Percentiles rank a stretch among this genome's conserved stretches.
Conservation (phyloP, 768 basidiomycete genomes). For the Pisolithus tinctorius region DNA sequence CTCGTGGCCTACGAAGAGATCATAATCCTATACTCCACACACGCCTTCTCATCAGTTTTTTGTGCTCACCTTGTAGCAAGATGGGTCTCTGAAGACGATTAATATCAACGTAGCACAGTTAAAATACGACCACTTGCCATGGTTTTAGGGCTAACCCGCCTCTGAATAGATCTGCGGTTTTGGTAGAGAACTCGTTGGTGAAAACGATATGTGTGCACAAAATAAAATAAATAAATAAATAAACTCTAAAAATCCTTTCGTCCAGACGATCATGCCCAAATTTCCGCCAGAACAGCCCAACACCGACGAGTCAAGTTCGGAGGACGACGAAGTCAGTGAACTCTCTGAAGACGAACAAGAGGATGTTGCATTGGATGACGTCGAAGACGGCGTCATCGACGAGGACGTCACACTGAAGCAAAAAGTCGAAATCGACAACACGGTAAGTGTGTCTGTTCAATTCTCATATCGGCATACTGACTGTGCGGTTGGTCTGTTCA, state of each 20-base stretch:
- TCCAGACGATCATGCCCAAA: neutral
- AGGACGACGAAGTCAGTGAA: constrained; percentile 6
- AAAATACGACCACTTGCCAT: neutral
- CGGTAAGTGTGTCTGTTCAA: constrained; percentile 36
- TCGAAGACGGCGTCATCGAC: constrained; percentile 55
- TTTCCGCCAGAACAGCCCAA: constrained; percentile 7
- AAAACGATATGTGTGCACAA: neutral
- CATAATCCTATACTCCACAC: constrained; percentile 8
- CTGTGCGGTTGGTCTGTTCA: neutral
- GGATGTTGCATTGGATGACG: constrained; percentile 59
- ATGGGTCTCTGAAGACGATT: constrained; percentile 52
- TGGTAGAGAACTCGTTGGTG: neutral
- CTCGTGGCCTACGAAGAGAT: constrained; percentile 69
- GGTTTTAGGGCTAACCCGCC: neutral
- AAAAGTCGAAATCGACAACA: constrained; percentile 69
- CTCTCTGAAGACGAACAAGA: constrained; percentile 19
- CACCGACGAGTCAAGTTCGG: constrained; percentile 7
- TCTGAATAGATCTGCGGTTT: neutral
- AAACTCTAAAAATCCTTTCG: neutral
- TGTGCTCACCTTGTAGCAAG: constrained; percentile 55
- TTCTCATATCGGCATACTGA: neutral
- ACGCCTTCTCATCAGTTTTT: neutral
- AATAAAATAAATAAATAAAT: neutral
- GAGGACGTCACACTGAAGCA: constrained; percentile 77
- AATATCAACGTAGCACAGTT: constrained; percentile 1